A percentile compares a stretch with the other conserved stretches of the same genome.
Evolutionary conservation across 495 filamentous ascomycete genomes (phyloP).

Genomic region (Penicillium paradoxum): DNA sequence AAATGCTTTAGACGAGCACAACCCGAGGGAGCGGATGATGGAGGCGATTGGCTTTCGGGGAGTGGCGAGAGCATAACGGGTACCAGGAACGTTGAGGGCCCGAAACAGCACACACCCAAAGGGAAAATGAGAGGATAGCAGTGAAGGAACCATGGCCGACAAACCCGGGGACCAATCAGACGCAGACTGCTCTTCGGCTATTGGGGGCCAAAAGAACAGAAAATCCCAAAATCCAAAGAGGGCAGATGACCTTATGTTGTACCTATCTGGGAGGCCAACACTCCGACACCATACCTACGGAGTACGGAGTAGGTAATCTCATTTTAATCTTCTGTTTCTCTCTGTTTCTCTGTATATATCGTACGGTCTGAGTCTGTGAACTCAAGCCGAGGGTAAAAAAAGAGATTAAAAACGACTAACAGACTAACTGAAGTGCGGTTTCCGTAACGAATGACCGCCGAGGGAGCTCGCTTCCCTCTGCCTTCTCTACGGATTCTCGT

Average conservation of each 20-base stretch:
- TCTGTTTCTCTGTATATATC: too few species aligned
- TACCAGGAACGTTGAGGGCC: not conserved
- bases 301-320: not conserved
- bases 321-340: too few species aligned
- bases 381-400: not conserved
- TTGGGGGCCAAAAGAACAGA: slow-evolving; percentile 10
- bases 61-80: not conserved
- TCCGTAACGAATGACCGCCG: slow-evolving; percentile 8
- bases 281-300: not conserved
- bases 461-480: slow-evolving; percentile 23
- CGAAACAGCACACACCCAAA: not conserved
- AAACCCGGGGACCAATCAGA: slow-evolving; percentile 1
- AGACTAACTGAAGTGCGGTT: not conserved
- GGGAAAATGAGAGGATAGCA: not conserved
- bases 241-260: not conserved
- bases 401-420: not conserved
- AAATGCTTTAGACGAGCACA: not conserved
- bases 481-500: slow-evolving; percentile 18
- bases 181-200: not conserved
- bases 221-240: not conserved
- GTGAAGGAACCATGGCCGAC: slow-evolving; percentile 1
- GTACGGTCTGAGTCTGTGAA: too few species aligned
- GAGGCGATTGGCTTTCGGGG: slow-evolving; percentile 8
- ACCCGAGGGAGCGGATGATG: slow-evolving; percentile 3
- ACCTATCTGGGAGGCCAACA: not conserved